Evolutionary conservation across 306 rosid genomes (phyloP), one percentile per base, ranked within the genome.

Genomic region (Medicago ruthenica): DNA sequence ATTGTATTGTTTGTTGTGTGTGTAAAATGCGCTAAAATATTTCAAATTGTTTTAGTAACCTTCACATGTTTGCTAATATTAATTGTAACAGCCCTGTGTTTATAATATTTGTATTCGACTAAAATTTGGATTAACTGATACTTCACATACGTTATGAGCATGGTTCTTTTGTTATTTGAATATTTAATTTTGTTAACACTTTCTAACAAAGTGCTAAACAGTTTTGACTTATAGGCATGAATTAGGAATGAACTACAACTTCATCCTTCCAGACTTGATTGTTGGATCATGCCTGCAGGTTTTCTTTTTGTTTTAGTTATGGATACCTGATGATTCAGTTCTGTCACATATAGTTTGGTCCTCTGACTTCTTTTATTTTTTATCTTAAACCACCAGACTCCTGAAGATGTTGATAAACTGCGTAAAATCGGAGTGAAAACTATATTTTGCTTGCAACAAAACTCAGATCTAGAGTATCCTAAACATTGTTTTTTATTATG

Each of bases 261-360:
- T 88, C 89, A 89, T 96, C 84, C 86, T 77, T 79, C 93, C 96
- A 18, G 97, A 96, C 87, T 81, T 96, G 77, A 96, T 92, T 75
- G 99, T 96, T 66, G 99, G 99, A 60, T 96, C 99, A 27, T 96
- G 99, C 83, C 79, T 92, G 45, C 99, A 96, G 99, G 99, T 96
- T 74, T 78, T 80, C 64, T 81, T 83, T 54, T 15, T 71, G 34
- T 22, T 65, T 76, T 58, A 34, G 37, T 50, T 42, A 37, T 69
- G 34, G 68, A 37, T 67, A 71, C 44, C 40, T 39, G 37, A 58
- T 51, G 39, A 53, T 51, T 15, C 20, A 69, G 9, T 42, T 74
- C 20, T 74, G 41, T 74, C 60, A 18, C 71, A 57, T 80, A 58
- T 79, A 53, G 76, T 53, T 47, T 22, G 80, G 4, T 79, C 22